phyloP scores from a whole-genome alignment of 495 filamentous ascomycete species.

The Aspergillus saccharolyticus region DNA sequence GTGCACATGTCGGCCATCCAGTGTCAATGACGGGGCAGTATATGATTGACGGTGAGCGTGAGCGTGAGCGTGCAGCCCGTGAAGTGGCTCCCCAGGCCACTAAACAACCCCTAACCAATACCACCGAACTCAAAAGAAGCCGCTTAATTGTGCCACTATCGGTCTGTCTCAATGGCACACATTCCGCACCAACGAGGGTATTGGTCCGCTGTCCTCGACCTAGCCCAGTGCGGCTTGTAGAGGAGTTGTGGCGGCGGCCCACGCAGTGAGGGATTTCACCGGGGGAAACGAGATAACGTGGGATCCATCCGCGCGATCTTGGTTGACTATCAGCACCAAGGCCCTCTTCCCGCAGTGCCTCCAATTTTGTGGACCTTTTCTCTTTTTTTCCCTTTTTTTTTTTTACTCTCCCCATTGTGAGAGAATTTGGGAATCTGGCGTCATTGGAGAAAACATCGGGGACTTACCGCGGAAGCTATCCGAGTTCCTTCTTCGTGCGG shows the following conservation, averaged over 20 bases:
- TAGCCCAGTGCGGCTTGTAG: conserved; percentile 12
- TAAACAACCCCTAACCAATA: background rate
- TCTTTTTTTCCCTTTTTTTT: background rate
- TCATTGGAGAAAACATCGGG: background rate
- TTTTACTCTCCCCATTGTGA: background rate
- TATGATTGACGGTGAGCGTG: background rate
- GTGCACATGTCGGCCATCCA: conserved; percentile 4
- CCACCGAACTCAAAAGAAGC: background rate
- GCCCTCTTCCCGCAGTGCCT: conserved; percentile 1
- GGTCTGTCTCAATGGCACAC: conserved; percentile 1
- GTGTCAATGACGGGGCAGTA: background rate
- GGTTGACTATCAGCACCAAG: conserved; percentile 11
- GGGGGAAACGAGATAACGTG: conserved; percentile 5
- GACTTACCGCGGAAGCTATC: background rate
- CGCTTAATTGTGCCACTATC: background rate
- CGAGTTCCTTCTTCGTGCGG: background rate
- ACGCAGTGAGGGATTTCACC: conserved; percentile 4
- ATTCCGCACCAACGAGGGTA: background rate
- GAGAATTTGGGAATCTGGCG: background rate
- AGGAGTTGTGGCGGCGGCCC: conserved; percentile 9
- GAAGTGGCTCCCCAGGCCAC: background rate
- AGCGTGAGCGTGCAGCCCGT: background rate
- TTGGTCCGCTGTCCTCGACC: conserved; percentile 7
- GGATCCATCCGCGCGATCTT: conserved; percentile 14
- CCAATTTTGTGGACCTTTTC: background rate